Percentiles rank a stretch among this genome's conserved stretches.
phyloP scores from a whole-genome alignment of 805 yeast species.

The Candida mattraensis region DNA sequence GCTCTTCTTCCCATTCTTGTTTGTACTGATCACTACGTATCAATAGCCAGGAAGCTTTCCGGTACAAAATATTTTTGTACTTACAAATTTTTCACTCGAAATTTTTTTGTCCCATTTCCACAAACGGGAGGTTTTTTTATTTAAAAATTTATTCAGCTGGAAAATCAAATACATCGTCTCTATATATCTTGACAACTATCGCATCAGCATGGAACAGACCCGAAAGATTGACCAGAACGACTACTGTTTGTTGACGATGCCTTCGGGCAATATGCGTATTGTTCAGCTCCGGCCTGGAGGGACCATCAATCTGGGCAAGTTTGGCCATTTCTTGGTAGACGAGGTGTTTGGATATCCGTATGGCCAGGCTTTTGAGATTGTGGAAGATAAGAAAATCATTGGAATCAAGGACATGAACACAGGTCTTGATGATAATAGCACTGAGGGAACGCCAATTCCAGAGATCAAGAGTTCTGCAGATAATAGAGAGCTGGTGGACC shows the following conservation, averaged over 20 bases:
- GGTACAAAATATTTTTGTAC: slow-evolving; percentile 9
- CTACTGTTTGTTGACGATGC: slow-evolving; percentile 68
- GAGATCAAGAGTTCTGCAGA: slow-evolving; percentile 48
- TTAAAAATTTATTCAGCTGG: slow-evolving; percentile 5
- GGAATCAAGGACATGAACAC: slow-evolving; percentile 44
- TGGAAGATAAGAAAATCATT: slow-evolving; percentile 50
- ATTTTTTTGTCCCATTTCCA: slow-evolving; percentile 19
- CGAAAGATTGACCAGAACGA: slow-evolving; percentile 44
- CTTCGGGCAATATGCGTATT: slow-evolving; percentile 77
- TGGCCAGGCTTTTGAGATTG: slow-evolving; percentile 88
- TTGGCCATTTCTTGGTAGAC: slow-evolving; percentile 79
- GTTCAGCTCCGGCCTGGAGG: slow-evolving; percentile 64
- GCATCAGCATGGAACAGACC: too few species aligned
- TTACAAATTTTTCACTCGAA: slow-evolving; percentile 14
- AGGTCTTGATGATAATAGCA: slow-evolving; percentile 25
- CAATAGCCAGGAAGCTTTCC: slow-evolving; percentile 2
- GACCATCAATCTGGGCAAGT: slow-evolving; percentile 78
- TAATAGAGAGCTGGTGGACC: slow-evolving; percentile 63
- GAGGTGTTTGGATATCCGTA: slow-evolving; percentile 77
- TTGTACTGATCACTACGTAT: slow-evolving; percentile 2
- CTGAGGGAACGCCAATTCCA: slow-evolving; percentile 25
- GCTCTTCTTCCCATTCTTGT: slow-evolving; percentile 84
- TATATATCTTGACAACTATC: not conserved
- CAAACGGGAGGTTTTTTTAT: slow-evolving; percentile 6
- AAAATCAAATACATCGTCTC: slow-evolving; percentile 1